Evolutionary conservation across 257 asterid species (phyloP), one percentile per base, ranked within the genome.

Genomic region (Solanum sitiens): DNA sequence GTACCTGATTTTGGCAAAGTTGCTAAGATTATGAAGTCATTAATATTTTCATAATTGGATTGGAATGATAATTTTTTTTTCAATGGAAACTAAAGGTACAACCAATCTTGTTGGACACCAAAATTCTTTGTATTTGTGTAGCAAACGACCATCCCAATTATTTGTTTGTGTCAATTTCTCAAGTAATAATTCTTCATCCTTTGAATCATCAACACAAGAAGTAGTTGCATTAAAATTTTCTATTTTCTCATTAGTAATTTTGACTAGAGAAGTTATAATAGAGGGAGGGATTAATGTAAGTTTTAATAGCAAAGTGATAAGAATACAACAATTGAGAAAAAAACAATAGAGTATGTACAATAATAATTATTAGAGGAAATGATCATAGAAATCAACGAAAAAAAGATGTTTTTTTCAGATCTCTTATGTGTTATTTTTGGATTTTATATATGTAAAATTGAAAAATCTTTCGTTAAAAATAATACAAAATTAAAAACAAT

Each of bases 1-100:
- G 93, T 89, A 8, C 91, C 89, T 25, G 90, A 44, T 91, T 88
- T 91, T 2, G 93, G 93, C 86, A 86, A 53, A 42, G 88, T 87
- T 5, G 91, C 88, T 5, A 89, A 47, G 27, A 91, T 75, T 10
- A 86, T 50, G 30, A 37, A 73, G 47, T 10, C 80, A 73, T 37
- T 53, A 53, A 53, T 53, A 73, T 37, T 37, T 30, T 37, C 82
- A 72, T 91, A 86, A 11, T 87, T 7, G 89, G 61, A 71, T 15
- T 82, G 75, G 13, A 89, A 83, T 82, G 73, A 32, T 1, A 53
- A 18, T 45, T 84, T 11, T 27, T 40, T 40, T 88, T 42, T 84
- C 87, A 23, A 30, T 56, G 75, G 45, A 70, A 50, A 50, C 3
- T 14, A 89, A 20, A 23, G 80, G 80, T 3, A 23, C 53, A 40